Conservation (phyloP, 805 yeast species). For the Kluyveromyces aestuarii region DNA sequence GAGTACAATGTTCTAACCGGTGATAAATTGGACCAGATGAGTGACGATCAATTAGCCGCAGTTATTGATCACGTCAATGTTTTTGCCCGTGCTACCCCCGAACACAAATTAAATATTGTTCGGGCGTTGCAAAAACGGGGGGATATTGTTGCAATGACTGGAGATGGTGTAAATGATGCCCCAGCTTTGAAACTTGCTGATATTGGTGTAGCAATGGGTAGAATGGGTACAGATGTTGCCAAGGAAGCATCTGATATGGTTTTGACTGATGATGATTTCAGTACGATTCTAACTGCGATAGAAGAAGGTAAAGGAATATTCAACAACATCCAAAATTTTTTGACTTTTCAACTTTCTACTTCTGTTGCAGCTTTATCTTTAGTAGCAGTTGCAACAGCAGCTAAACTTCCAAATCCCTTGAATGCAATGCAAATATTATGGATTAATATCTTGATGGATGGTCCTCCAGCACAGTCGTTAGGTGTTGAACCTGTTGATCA, state of each 20-base stretch:
- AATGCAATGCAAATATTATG: constrained; percentile 98
- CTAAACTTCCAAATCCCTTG: constrained; percentile 85
- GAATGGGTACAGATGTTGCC: constrained; percentile 95
- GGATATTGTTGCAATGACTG: constrained; percentile 98
- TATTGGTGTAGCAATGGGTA: constrained; percentile 91
- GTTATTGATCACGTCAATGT: constrained; percentile 78
- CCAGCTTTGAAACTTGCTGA: constrained; percentile 96
- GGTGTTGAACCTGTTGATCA: constrained; percentile 98
- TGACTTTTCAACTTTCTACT: constrained; percentile 92
- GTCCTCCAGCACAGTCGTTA: constrained; percentile 96
- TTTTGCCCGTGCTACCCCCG: constrained; percentile 93
- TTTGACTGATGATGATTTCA: constrained; percentile 91
- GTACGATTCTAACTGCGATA: constrained; percentile 86
- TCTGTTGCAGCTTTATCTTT: constrained; percentile 90
- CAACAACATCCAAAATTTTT: constrained; percentile 87
- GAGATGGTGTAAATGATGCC: constrained; percentile 97
- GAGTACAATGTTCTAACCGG: constrained; percentile 74
- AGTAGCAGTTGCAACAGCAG: constrained; percentile 78
- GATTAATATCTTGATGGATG: constrained; percentile 97
- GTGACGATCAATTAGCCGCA: constrained; percentile 61
- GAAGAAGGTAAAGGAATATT: constrained; percentile 98
- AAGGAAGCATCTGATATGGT: constrained; percentile 98
- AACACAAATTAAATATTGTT: constrained; percentile 84
- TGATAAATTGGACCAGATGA: constrained; percentile 65
- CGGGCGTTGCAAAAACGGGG: constrained; percentile 85